Evolutionary conservation across 177 flowering plant species (phyloP), one percentile per base, ranked within the genome.

Genomic region (Tripterygium wilfordii): DNA sequence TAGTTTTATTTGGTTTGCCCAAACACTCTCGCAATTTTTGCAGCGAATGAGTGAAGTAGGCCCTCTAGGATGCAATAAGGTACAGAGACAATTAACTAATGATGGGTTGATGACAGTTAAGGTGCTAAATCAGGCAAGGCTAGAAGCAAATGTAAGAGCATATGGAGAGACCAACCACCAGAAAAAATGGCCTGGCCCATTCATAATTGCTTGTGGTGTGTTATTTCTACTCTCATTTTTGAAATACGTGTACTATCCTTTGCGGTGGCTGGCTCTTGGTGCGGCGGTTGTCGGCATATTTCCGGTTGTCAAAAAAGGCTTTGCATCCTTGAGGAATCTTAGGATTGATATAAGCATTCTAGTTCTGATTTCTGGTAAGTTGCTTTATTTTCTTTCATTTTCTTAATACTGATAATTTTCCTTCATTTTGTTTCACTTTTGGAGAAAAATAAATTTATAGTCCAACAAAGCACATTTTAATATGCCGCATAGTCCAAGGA

Each of bases 341-440:
- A 68, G 60, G 32, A 55, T 76, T 17, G 80, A 82, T 36, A 49
- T 70, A 68, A 79, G 73, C 63, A 60, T 79, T 40, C 83, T 79
- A 22, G 64, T 70, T 10, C 36, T 77, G 0, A 54, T 82, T 29
- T 66, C 89, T 45, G 79, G 79, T 71, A 53, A 36, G 0, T 42
- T n/a, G 2, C 10, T 25, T 10, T 40, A 3, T n/a, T n/a, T n/a
- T n/a, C n/a, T n/a, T n/a, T n/a, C n/a, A n/a, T n/a, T n/a, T n/a
- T n/a, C n/a, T n/a, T n/a, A n/a, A n/a, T n/a, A n/a, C n/a, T n/a
- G n/a, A n/a, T n/a, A n/a, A n/a, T n/a, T n/a, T n/a, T n/a, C n/a
- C n/a, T n/a, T n/a, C n/a, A n/a, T n/a, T n/a, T n/a, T n/a, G n/a
- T n/a, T n/a, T n/a, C n/a, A n/a, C n/a, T n/a, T n/a, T n/a, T n/a